Evolutionary conservation across 176 grass and related monocot species (phyloP), one percentile per base, ranked within the genome.

Genomic region (Bonia amplexicaulis): DNA sequence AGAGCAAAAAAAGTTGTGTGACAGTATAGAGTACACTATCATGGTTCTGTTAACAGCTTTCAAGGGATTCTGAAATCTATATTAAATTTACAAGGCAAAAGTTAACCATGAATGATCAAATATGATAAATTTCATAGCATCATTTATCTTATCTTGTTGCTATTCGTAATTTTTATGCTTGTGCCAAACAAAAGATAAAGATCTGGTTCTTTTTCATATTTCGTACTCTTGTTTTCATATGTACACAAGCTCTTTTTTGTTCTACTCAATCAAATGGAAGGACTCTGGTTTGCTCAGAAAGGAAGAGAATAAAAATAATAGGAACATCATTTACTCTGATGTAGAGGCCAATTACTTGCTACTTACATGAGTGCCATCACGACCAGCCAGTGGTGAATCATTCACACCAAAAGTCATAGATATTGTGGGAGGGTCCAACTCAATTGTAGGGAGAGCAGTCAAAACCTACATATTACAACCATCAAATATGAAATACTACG

Each of bases 331-430:
- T 47, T 74, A 66, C 23, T 23, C 12, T 22, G 2, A 76, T 63
- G 12, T 69, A 66, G n/a, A 89, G 33, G 17, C 1, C 80, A 81
- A n/a, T 46, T 83, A 81, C 82, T 51, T 77, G 76, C 51, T 82
- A 90, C 93, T 90, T 87, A 99, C 96, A 87, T 99, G 93, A 66
- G 88, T 91, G 31, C 96, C 96, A 89, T 99, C 93, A 77, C 90
- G 93, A 11, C 96, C 96, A 86, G 86, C 91, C 73, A 94, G 63
- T 26, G 93, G 91, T 87, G 96, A 94, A 86, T 99, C 96, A 89
- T 99, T 99, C 78, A 99, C 96, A 69, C 93, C 96, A 68, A 99
- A 99, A 69, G 96, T 99, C 96, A 99, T 99, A 25, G 96, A 99
- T 80, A 99, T 99, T 81, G 93, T 99, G 88, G 96, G 96, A 68